Base-by-base conservation (phyloP, 768 basidiomycete genomes). In the Coprinopsis strossmayeri region DNA sequence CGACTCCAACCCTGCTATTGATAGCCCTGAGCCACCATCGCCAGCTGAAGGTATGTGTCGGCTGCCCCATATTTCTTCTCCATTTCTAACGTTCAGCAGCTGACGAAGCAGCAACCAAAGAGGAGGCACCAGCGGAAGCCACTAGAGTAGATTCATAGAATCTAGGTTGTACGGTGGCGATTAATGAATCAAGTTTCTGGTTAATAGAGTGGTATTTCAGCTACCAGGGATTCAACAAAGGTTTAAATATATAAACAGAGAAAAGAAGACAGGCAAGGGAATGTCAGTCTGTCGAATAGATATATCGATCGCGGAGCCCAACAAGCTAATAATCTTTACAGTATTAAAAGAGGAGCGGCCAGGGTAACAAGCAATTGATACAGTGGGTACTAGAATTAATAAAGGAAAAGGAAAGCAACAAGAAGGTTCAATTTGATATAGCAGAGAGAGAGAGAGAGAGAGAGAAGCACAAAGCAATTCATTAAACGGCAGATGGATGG, bases 1-100 rank as follows among this genome's bases (percentile, higher is more conserved):
- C 20, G 60, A 63, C 18, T 48, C 57, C 53, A 77, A 77, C 57
- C 59, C 66, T 37, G 62, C 64, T 39, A 35, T 18, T 32, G 43
- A 42, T 7, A 5, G 21, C 17, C 17, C 40, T 23, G 40, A 42
- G 17, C 40, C 40, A 3, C 21, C 43, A 23, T 32, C 43, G 11
- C 28, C 43, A 12, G 10, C 9, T 25, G 21, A 24, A 26, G 40
- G 40, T 42, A 24, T 42, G 40, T 42, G 9, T 42, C 18, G 7
- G 18, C 18, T 5, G 10, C 24, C 21, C 40, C 7, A 32, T 15
- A 7, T 7, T 32, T 15, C 7, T 15, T 32, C 30, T 7, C 7
- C 30, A 15, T 21, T 38, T 38, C 37, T 9, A 21, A 9, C 12
- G 7, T 38, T 7, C 11, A 38, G 10, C 17, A 38, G 37, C 7